Evolutionary conservation across 2,329 filamentous ascomycete genomes (phyloP).

Genomic region (Beauveria sp.): DNA sequence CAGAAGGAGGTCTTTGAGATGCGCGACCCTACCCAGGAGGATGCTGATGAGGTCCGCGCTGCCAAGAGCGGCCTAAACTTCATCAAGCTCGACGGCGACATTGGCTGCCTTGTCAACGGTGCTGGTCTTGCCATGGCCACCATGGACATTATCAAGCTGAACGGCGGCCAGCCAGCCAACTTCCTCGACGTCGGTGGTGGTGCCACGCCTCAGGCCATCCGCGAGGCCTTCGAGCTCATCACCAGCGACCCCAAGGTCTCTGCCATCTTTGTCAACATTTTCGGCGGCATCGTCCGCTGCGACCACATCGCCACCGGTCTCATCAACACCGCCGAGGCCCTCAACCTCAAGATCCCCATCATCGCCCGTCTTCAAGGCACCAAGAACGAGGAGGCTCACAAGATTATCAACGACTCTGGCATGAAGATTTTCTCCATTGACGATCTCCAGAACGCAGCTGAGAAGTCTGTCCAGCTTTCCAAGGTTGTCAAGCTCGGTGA

Average conservation of each 20-base stretch:
- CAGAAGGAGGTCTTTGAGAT: conserved; percentile 93
- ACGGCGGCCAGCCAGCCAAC: conserved; percentile 92
- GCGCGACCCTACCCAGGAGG: conserved; percentile 93
- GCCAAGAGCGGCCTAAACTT: conserved; percentile 95
- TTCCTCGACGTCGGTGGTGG: conserved; percentile 98
- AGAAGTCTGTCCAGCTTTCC: conserved; percentile 97
- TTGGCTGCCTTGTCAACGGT: conserved; percentile 98
- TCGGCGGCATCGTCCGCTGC: conserved; percentile 96
- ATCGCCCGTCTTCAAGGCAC: conserved; percentile 96
- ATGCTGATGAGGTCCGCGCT: conserved; percentile 94
- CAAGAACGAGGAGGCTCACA: conserved; percentile 92
- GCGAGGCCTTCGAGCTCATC: conserved; percentile 97
- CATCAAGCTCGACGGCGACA: conserved; percentile 99
- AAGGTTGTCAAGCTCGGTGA: conserved; percentile 98
- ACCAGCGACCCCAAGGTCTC: conserved; percentile 97
- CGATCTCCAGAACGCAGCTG: conserved; percentile 91
- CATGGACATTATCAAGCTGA: conserved; percentile 99
- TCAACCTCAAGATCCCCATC: conserved; percentile 95
- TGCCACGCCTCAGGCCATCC: conserved; percentile 93
- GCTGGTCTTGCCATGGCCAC: conserved; percentile 99
- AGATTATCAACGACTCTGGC: conserved; percentile 91
- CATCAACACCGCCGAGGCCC: conserved; percentile 85
- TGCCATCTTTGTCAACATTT: conserved; percentile 99
- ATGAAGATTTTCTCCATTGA: conserved; percentile 99
- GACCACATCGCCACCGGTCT: conserved; percentile 95